Evolutionary conservation across 2,329 filamentous ascomycete genomes (phyloP).

Genomic region (Pleomassaria siparia): DNA sequence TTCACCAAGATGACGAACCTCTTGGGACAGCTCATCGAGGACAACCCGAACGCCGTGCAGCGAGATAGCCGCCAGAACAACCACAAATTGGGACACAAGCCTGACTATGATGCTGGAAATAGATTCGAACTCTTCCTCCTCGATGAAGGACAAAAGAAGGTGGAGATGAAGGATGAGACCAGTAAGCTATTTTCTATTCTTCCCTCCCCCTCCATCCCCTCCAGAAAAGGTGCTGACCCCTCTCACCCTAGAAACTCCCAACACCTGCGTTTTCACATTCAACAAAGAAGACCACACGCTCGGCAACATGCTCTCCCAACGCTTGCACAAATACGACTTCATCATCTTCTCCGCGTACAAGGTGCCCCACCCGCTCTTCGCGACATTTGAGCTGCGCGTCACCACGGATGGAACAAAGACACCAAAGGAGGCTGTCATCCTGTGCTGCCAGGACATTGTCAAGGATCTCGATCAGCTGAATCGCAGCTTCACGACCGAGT

Average conservation of each 20-base stretch:
- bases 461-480: conserved; percentile 77
- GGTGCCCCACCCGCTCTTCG: conserved; percentile 51
- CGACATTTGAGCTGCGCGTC: conserved; percentile 70
- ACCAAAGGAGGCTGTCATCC: conserved; percentile 84
- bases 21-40: conserved; percentile 14
- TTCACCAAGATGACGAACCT: conserved; percentile 8
- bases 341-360: conserved; percentile 94
- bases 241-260: conserved; percentile 70
- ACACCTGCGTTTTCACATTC: conserved; percentile 92
- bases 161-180: conserved; percentile 83
- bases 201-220: neutral
- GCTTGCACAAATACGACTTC: conserved; percentile 80
- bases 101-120: conserved; percentile 6
- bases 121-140: conserved; percentile 96
- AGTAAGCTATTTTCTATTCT: conserved; percentile 66
- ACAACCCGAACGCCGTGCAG: conserved; percentile 12
- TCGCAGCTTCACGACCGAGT: conserved; percentile 86
- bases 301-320: conserved; percentile 83
- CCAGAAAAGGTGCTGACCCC: conserved; percentile 2
- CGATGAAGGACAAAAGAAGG: conserved; percentile 86
- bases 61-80: conserved; percentile 10
- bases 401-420: conserved; percentile 88
- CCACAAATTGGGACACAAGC: neutral
- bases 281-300: conserved; percentile 97
- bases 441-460: conserved; percentile 80